phyloP scores from a whole-genome alignment of 139 green algal species.

The Chlorella sp. region DNA sequence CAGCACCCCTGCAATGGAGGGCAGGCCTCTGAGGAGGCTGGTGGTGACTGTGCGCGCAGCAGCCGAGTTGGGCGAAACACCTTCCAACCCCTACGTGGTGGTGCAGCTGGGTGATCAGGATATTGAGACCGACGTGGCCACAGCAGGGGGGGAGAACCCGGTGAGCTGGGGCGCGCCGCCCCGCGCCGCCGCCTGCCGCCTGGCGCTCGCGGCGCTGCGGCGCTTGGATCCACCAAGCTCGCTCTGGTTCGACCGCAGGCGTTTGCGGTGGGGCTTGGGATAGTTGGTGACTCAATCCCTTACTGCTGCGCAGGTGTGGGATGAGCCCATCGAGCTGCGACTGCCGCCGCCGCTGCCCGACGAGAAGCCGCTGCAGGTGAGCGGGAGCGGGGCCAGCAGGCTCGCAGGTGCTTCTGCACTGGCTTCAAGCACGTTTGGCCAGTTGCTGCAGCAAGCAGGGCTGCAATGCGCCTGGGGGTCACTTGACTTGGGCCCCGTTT shows the following conservation, averaged over 20 bases:
- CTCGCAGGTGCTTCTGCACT: too few relatives aligned
- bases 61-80: not conserved
- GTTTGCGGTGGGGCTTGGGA: too few relatives aligned
- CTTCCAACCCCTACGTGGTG: not conserved
- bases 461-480: too few relatives aligned
- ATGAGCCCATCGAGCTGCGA: slow-evolving; percentile 12
- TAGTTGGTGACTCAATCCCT: too few relatives aligned
- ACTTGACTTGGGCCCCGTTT: too few relatives aligned
- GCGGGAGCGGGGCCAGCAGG: too few relatives aligned
- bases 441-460: too few relatives aligned
- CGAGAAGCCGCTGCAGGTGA: not conserved
- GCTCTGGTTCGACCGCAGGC: too few relatives aligned
- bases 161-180: not conserved
- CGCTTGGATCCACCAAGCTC: too few relatives aligned
- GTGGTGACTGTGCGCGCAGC: slow-evolving; percentile 13
- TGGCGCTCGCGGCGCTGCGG: too few relatives aligned
- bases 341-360: slow-evolving; percentile 19
- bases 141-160: not conserved
- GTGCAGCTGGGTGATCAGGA: not conserved
- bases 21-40: not conserved
- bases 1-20: not conserved
- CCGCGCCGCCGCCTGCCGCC: not conserved
- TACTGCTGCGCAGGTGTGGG: slow-evolving; percentile 15
- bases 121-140: not conserved
- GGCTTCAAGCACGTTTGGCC: too few relatives aligned